Percentiles rank a stretch among this genome's conserved stretches.
phyloP scores from a whole-genome alignment of 78 protist species.

The Pelomyxa schiedti region DNA sequence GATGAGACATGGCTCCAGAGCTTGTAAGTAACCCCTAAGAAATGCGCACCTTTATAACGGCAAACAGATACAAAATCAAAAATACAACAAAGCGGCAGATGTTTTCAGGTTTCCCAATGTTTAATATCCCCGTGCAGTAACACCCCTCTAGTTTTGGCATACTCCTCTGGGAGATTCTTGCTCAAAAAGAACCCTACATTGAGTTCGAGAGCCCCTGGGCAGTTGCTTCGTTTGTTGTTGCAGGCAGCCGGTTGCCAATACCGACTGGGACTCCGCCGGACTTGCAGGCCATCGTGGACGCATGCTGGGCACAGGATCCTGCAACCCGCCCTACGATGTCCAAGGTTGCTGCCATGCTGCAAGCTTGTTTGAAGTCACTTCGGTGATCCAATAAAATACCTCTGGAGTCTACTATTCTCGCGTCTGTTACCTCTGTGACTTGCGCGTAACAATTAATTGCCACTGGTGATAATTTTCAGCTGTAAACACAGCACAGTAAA shows the following conservation, averaged over 20 bases:
- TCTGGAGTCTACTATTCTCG: no score
- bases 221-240: neutral
- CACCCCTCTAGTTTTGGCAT: neutral
- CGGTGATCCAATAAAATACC: no score
- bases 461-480: no score
- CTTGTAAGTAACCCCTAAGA: neutral
- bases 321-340: neutral
- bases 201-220: neutral
- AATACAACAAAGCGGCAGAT: no score
- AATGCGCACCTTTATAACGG: no score
- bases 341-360: neutral
- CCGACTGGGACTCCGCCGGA: neutral
- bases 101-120: no score
- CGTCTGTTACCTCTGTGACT: no score
- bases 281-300: neutral
- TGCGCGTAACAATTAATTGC: no score
- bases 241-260: neutral
- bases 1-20: neutral
- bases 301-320: neutral
- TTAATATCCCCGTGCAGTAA: no score
- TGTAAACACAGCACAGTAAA: no score
- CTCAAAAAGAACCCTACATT: neutral
- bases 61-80: no score
- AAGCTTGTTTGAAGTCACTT: no score
- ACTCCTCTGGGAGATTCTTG: neutral